Percentiles rank a stretch among this genome's conserved stretches.
These are phyloP conservation scores for Avicennia marina DNA, from an alignment of 257 asterid species.

Conservation along the genomic window DNA sequence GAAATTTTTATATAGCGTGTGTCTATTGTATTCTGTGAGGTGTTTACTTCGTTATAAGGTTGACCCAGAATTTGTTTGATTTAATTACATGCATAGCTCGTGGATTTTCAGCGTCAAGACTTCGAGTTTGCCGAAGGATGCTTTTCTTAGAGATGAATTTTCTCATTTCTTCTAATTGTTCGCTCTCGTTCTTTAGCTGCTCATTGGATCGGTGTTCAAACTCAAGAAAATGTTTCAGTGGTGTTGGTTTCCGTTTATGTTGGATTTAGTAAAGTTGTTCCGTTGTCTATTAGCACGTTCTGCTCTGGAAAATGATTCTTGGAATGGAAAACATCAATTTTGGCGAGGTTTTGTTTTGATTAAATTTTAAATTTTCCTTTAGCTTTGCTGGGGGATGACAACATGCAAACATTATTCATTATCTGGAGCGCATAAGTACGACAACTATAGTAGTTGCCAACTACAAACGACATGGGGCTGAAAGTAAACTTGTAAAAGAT, in stretches of 20 bases:
- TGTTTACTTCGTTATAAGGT: conserved; percentile 7
- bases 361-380: neutral
- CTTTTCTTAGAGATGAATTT: neutral
- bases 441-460: neutral
- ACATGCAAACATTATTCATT: neutral
- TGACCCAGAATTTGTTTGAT: conserved; percentile 6
- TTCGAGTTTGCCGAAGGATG: neutral
- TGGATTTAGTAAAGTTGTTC: neutral
- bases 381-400: conserved; percentile 4
- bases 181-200: neutral
- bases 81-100: conserved; percentile 3
- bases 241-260: neutral
- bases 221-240: too few species aligned
- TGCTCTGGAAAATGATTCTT: neutral
- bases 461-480: neutral
- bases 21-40: neutral
- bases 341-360: neutral
- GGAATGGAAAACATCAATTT: neutral
- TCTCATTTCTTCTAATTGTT: neutral
- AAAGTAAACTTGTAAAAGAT: neutral
- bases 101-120: conserved; percentile 9
- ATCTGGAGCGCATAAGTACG: neutral
- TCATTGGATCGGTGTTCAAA: too few species aligned
- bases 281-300: neutral
- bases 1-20: neutral